Percentiles rank a stretch among this genome's conserved stretches.
phyloP scores from a whole-genome alignment of 176 grass and related monocot genomes.

The Phoenix dactylifera region DNA sequence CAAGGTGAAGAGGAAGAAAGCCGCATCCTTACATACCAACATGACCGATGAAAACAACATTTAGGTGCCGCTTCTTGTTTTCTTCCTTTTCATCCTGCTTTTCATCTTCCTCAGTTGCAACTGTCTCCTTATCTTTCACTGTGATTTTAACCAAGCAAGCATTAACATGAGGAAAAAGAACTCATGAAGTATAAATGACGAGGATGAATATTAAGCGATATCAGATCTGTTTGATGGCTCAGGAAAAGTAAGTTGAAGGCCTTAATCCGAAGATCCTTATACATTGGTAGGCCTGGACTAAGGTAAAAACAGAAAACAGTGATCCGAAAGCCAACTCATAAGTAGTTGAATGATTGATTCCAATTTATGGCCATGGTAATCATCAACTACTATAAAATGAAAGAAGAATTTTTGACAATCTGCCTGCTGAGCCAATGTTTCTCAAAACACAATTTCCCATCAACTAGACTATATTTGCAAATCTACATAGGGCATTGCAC shows the following conservation, averaged over 20 bases:
- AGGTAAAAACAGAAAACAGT: not conserved
- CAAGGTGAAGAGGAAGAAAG: not conserved
- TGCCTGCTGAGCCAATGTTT: too few relatives aligned
- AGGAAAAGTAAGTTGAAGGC: too few relatives aligned
- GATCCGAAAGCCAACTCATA: not conserved
- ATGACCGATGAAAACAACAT: conserved; percentile 96
- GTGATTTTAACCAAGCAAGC: conserved; percentile 2
- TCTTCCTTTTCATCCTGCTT: conserved; percentile 28
- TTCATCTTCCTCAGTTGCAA: conserved; percentile 38
- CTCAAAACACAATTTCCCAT: too few relatives aligned
- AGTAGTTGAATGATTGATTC: not conserved
- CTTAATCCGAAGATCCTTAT: too few relatives aligned
- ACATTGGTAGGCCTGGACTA: not conserved
- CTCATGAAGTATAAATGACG: not conserved
- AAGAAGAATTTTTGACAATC: not conserved
- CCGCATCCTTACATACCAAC: conserved; percentile 47
- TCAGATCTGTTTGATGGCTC: too few relatives aligned
- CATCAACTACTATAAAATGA: not conserved
- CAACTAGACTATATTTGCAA: too few relatives aligned
- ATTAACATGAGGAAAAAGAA: not conserved
- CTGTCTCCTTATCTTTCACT: conserved; percentile 33
- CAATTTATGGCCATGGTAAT: not conserved
- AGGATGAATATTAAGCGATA: too few relatives aligned
- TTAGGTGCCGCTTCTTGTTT: conserved; percentile 64
- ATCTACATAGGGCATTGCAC: conserved; percentile 11